Base-by-base conservation (phyloP, 1,139 yeast genomes). In the Sugiyamaella castrensis region DNA sequence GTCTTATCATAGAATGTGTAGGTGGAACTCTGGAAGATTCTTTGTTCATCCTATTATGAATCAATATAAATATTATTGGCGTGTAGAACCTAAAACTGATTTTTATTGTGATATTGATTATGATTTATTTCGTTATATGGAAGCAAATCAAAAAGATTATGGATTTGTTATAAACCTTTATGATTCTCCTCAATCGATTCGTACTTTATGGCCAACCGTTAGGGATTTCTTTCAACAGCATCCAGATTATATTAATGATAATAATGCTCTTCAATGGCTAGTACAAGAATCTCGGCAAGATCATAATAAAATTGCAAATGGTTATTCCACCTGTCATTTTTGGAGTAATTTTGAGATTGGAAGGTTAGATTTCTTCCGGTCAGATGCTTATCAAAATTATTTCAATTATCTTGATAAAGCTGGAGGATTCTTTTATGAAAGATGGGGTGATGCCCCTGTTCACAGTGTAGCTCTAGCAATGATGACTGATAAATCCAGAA, bases 381-480 rank as follows among this genome's bases (percentile, higher is more conserved):
- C 76, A 16, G 81, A 83, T 53, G 80, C 86, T 1, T 87, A 87
- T 64, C 69, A 71, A 37, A 70, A 72, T 15, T 87, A 87, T 82
- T 79, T 83, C 55, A 72, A 83, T 43, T 69, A 74, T 61, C 70
- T 87, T 37, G 95, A 87, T 55, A 57, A 72, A 4, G 68, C 81
- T 0, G 95, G 95, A 11, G 89, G 89, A 3, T 87, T 87, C 61
- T 87, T 85, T 63, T 87, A 87, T 60, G 95, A 87, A 65, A 69
- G 95, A 51, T 87, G 95, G 95, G 96, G 96, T 1, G 96, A 87
- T 67, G 95, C 95, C 0, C 95, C 95, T 0, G 91, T 87, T 1
- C 95, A 85, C 64, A 79, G 89, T 1, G 65, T 87, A 40, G 95
- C 91, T 0, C 69, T 87, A 24, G 84, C 82, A 0, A 67, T 88